Percentiles rank a stretch among this genome's conserved stretches.
Evolutionary conservation across 2,329 filamentous ascomycete species (phyloP).

Genomic region (Ophioceras dolichostomum): DNA sequence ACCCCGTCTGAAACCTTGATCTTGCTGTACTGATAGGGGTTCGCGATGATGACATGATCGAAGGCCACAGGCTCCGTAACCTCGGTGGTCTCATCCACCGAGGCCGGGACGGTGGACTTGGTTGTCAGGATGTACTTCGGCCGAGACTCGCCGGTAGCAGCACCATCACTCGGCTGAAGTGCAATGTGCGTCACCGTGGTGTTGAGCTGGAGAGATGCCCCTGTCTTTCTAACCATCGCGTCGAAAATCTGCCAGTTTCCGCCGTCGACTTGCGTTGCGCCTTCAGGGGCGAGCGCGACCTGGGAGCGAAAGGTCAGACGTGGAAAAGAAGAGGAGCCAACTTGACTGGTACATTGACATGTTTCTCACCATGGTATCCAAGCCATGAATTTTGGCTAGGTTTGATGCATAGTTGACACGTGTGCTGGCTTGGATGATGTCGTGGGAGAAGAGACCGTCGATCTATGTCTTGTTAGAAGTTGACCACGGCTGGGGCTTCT

Average conservation of each 20-base stretch:
- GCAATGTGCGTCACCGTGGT: slow-evolving; percentile 53
- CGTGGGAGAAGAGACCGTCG: slow-evolving; percentile 52
- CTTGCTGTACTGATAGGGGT: slow-evolving; percentile 69
- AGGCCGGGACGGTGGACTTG: slow-evolving; percentile 10
- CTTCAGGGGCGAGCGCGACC: slow-evolving; percentile 81
- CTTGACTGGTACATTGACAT: too few species aligned
- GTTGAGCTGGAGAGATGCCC: slow-evolving; percentile 50
- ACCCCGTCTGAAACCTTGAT: slow-evolving; percentile 54
- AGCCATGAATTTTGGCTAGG: slow-evolving; percentile 69
- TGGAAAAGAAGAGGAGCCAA: too few species aligned
- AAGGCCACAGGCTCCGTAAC: slow-evolving; percentile 39
- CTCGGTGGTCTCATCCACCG: slow-evolving; percentile 14
- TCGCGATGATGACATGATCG: slow-evolving; percentile 73
- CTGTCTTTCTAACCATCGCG: slow-evolving; percentile 58
- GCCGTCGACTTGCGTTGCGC: slow-evolving; percentile 64
- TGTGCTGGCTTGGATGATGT: slow-evolving; percentile 83
- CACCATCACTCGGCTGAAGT: slow-evolving; percentile 15
- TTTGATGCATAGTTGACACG: slow-evolving; percentile 94
- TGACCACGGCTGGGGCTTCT: too few species aligned
- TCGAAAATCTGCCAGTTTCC: slow-evolving; percentile 95
- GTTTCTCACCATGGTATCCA: slow-evolving; percentile 62
- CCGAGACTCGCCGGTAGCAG: slow-evolving; percentile 19
- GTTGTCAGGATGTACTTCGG: slow-evolving; percentile 34
- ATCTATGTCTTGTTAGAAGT: too few species aligned
- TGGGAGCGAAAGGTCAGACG: slow-evolving; percentile 6